Evolutionary conservation across 2,329 filamentous ascomycete species (phyloP).

Genomic region (Davidsoniella neocaledoniae): DNA sequence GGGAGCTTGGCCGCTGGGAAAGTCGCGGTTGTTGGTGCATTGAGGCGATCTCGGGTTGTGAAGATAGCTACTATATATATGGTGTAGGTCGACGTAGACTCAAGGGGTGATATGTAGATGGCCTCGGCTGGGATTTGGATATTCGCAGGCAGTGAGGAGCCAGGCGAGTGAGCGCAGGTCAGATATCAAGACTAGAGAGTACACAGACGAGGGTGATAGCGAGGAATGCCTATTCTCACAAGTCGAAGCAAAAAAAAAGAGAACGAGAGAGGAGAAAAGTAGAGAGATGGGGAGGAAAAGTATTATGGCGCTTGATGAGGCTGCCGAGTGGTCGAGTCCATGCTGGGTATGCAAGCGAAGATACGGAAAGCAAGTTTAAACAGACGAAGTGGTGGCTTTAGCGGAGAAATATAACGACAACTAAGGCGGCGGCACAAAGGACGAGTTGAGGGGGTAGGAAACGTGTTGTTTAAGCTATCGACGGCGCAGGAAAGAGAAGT

Average conservation of each 20-base stretch:
- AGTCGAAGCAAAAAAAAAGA: no score
- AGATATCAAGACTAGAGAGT: background rate
- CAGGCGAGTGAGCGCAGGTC: background rate
- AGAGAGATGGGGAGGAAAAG: background rate
- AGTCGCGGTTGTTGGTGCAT: slow-evolving; percentile 89
- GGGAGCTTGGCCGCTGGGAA: slow-evolving; percentile 39
- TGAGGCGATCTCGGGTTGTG: background rate
- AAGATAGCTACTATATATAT: background rate
- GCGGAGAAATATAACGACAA: no score
- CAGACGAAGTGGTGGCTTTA: no score
- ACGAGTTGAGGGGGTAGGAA: no score
- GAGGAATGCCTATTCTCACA: no score
- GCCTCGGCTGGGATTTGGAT: background rate
- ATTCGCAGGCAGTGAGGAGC: background rate
- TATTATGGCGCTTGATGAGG: slow-evolving; percentile 5
- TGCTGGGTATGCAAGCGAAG: slow-evolving; percentile 9
- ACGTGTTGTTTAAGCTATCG: no score
- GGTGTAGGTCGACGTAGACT: background rate
- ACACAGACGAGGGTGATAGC: no score
- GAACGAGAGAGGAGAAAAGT: background rate
- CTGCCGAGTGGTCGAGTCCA: slow-evolving; percentile 9
- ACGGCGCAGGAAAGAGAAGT: no score
- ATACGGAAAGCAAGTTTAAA: no score
- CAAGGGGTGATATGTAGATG: background rate
- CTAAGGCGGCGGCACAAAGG: no score